These are phyloP conservation scores for Alternaria novae-zelandiae DNA, from an alignment of 2,329 filamentous ascomycete genomes.

Conservation along the genomic window DNA sequence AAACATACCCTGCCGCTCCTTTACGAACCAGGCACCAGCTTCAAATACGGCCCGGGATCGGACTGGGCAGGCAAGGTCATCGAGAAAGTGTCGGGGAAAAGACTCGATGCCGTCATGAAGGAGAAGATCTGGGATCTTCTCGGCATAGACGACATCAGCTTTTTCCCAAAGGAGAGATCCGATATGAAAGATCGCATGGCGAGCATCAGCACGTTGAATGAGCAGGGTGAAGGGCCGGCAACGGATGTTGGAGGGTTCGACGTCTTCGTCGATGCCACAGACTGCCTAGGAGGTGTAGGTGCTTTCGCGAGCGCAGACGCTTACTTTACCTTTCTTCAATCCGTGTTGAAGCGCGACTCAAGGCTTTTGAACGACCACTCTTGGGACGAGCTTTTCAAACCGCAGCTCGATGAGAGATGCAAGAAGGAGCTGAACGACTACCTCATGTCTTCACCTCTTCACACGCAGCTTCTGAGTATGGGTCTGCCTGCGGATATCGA, in stretches of 20 bases:
- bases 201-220: conserved; percentile 34
- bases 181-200: conserved; percentile 27
- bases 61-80: conserved; percentile 56
- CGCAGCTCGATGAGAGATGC: conserved; percentile 31
- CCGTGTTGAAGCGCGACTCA: conserved; percentile 29
- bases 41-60: conserved; percentile 59
- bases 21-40: conserved; percentile 66
- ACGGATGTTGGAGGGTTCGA: not conserved
- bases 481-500: not conserved
- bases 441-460: conserved; percentile 5
- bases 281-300: conserved; percentile 37
- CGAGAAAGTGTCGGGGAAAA: conserved; percentile 48
- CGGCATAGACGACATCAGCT: conserved; percentile 58
- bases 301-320: conserved; percentile 27
- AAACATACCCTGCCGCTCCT: conserved; percentile 59
- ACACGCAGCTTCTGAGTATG: conserved; percentile 16
- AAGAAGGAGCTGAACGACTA: conserved; percentile 27
- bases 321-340: conserved; percentile 40
- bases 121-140: conserved; percentile 51
- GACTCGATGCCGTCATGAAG: conserved; percentile 47
- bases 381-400: conserved; percentile 37
- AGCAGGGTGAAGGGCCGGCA: not conserved
- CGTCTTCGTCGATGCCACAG: conserved; percentile 4
- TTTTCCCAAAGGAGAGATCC: conserved; percentile 52
- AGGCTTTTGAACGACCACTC: conserved; percentile 21